Evolutionary conservation across 2,329 filamentous ascomycete species (phyloP), one percentile per base, ranked within the genome.

Genomic region (Aureobasidium zeae): DNA sequence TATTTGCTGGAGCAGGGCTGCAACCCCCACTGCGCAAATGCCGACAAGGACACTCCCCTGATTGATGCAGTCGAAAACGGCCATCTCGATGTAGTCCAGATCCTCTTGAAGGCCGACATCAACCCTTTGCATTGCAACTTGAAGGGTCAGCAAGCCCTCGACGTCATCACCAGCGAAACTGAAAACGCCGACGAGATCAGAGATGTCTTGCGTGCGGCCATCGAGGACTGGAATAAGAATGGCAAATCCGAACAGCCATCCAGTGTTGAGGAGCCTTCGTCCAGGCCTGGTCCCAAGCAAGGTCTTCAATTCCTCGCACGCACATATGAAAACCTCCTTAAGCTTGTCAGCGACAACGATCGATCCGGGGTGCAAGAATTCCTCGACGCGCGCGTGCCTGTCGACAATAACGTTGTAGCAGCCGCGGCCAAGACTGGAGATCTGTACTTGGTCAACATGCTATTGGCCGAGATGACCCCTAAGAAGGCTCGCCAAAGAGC

Each of bases 61-160:
- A 81, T 98, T 43, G 91, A 98, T 67, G 91, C 91, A 4, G 87
- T 96, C 20, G 91, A 96, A 54, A 98, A 98, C 56, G 86, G 86
- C 1, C 88, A 98, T 58, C 61, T 94, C 6, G 84, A 83, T 13
- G 89, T 96, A 3, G 84, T 98, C 30, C 85, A 79, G 55, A 70
- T 94, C 8, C 68, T 98, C 24, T 70, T 98, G 2, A 77, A 83
- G 44, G 82, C 88, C 45, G 89, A 88, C 9, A 89, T 94, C 10
- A 93, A 98, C 57, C 91, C 91, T 36, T 80, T 87, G 37, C 84
- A 87, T 52, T 46, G 42, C 30, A 48, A 46, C 20, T 28, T 46
- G 11, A 50, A 37, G 55, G 91, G 91, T 4, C 83, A 94, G 57
- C 86, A 94, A 56, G 89, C 91, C 1, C 75, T 94, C 22, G 88